Base-by-base conservation (phyloP, 352 stramenopile species). In the Globisporangium lucens region DNA sequence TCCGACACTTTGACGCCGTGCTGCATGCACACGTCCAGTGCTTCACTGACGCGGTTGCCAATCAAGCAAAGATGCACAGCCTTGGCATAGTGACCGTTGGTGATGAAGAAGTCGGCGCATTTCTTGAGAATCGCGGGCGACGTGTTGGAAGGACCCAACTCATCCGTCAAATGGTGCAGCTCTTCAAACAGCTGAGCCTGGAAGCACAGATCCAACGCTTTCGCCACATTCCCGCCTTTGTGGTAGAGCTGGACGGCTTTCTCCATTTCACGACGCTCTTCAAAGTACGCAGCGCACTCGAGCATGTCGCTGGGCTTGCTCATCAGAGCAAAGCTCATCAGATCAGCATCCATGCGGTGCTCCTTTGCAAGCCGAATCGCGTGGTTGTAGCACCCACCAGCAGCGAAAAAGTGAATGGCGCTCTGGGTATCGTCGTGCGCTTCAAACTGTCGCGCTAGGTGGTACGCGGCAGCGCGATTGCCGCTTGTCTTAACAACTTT, bases 191-290 rank as follows among this genome's bases (percentile, higher is more conserved):
- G 75, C 61, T 93, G 81, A 1, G 92, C 89, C 46, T 89, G 75
- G 64, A 99, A 98, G 76, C 95, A 99, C 56, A 99, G 67, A 17
- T 98, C 87, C 1, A 99, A 73, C n/a, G 96, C 96, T 47, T 94
- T 91, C 20, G 86, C 72, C 30, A 97, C 81, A 56, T 98, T 87
- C 7, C 94, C 95, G 46, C 90, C 93, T 70, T 97, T 98, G 58
- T 98, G 82, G 68, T 97, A 98, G 0, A 99, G 80, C 63, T 97
- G 85, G 43, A 98, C 93, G 0, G 96, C 95, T 61, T 98, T 98
- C 61, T 98, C 93, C 73, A 95, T 89, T 60, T 97, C 89, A n/a
- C 87, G 82, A 29, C 97, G 95, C 10, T 76, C 65, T 69, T 98
- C 93, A 66, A 98, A 98, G 72, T 98, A 98, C 35, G 78, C 68